Conservation (phyloP, 768 basidiomycete species). For the Amanita exitialis region DNA sequence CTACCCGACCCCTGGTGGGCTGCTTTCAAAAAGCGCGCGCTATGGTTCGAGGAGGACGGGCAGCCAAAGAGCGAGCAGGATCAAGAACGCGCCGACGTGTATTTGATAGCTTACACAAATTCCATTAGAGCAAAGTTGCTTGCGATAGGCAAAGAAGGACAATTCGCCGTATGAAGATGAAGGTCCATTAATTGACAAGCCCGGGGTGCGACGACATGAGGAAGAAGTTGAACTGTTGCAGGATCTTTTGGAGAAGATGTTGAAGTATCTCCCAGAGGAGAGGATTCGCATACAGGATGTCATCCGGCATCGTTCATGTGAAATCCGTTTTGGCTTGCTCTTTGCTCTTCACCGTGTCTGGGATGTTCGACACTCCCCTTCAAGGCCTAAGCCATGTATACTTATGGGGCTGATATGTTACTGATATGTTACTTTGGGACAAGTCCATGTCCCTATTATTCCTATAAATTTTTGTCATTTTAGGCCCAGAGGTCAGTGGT, state of each 20-base stretch:
- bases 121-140: neutral
- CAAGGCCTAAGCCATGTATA: no score
- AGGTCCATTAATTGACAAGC: neutral
- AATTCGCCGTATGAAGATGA: neutral
- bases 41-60: conserved; percentile 29
- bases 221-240: conserved; percentile 23
- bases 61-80: conserved; percentile 18
- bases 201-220: conserved; percentile 12
- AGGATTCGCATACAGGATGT: conserved; percentile 27
- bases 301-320: conserved; percentile 2
- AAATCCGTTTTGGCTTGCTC: no score
- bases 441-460: no score
- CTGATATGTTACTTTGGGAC: no score
- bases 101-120: conserved; percentile 11
- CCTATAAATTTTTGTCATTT: no score
- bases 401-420: no score
- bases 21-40: conserved; percentile 16
- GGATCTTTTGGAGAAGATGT: conserved; percentile 30
- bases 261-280: conserved; percentile 29
- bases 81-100: conserved; percentile 15
- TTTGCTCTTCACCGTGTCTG: no score
- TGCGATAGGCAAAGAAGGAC: neutral
- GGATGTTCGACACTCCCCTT: no score
- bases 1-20: conserved; percentile 33
- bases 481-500: no score